Evolutionary conservation across 345 rosid species (phyloP).

Genomic region (Erysimum cheiranthoides): DNA sequence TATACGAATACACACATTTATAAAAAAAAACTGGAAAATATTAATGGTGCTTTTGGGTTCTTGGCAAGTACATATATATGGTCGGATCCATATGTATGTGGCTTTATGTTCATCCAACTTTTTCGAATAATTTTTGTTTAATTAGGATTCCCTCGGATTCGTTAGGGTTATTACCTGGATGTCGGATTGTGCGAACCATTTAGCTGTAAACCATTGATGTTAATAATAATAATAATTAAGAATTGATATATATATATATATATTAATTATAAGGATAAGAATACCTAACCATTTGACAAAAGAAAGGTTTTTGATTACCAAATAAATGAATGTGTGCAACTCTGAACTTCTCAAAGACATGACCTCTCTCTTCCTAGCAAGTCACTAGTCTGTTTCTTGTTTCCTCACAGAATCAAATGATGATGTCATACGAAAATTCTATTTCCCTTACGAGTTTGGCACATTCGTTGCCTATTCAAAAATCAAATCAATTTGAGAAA

Average conservation of each 20-base stretch:
- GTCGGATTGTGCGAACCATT: constrained; percentile 17
- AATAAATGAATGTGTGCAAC: constrained; percentile 29
- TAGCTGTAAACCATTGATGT: constrained; percentile 33
- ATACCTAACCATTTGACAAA: constrained; percentile 24
- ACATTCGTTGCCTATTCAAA: constrained; percentile 20
- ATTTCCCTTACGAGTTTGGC: constrained; percentile 18
- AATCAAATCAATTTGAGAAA: neutral
- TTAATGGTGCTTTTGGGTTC: constrained; percentile 1
- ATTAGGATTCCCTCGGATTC: neutral
- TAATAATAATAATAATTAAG: neutral
- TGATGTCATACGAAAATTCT: constrained; percentile 28
- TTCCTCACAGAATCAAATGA: constrained; percentile 38
- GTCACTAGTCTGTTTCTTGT: constrained; percentile 31
- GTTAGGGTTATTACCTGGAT: constrained; percentile 17
- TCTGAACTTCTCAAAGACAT: constrained; percentile 31
- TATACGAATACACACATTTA: no score
- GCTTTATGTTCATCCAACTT: neutral
- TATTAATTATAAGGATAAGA: neutral
- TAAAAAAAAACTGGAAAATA: neutral
- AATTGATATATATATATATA: neutral
- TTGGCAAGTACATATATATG: neutral
- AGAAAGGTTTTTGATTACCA: constrained; percentile 11
- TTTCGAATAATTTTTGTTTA: constrained; percentile 2
- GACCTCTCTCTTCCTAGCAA: constrained; percentile 22
- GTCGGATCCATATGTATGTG: neutral